Evolutionary conservation across 805 yeast genomes (phyloP).

Genomic region (Cyberlindnera bimundalis): DNA sequence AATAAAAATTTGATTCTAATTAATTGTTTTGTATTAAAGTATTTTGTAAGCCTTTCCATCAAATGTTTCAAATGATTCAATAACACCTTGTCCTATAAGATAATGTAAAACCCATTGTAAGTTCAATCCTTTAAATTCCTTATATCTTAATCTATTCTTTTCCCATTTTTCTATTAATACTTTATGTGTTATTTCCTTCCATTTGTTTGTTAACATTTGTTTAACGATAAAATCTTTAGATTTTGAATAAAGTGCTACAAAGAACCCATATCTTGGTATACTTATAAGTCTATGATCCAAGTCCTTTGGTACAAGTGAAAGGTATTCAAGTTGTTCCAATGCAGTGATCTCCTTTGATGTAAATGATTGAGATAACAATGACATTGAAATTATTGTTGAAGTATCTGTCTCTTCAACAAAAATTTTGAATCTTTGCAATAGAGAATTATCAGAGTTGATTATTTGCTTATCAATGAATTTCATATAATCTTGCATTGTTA

Average conservation of each 20-base stretch:
- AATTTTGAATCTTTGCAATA: slow-evolving; percentile 6
- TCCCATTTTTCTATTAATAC: slow-evolving; percentile 44
- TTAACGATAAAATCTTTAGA: slow-evolving; percentile 45
- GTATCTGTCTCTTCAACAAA: background rate
- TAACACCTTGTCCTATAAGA: slow-evolving; percentile 47
- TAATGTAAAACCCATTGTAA: slow-evolving; percentile 49
- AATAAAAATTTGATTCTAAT: no score
- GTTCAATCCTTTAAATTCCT: slow-evolving; percentile 49
- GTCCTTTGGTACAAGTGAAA: slow-evolving; percentile 42
- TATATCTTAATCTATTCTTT: slow-evolving; percentile 39
- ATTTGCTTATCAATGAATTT: slow-evolving; percentile 3
- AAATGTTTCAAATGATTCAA: slow-evolving; percentile 51
- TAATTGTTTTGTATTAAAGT: slow-evolving; percentile 1
- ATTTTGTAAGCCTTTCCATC: slow-evolving; percentile 33
- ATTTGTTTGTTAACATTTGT: slow-evolving; percentile 34
- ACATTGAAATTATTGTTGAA: slow-evolving; percentile 1
- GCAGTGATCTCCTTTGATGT: slow-evolving; percentile 26
- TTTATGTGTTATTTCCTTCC: slow-evolving; percentile 42
- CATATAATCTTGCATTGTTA: slow-evolving; percentile 27
- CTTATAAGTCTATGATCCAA: slow-evolving; percentile 39
- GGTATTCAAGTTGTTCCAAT: slow-evolving; percentile 40
- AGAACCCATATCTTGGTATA: slow-evolving; percentile 50
- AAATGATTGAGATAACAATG: slow-evolving; percentile 4
- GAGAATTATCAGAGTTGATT: background rate
- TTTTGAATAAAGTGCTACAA: slow-evolving; percentile 40